Evolutionary conservation across 345 rosid species (phyloP).

Genomic region (Erodium maritimum): DNA sequence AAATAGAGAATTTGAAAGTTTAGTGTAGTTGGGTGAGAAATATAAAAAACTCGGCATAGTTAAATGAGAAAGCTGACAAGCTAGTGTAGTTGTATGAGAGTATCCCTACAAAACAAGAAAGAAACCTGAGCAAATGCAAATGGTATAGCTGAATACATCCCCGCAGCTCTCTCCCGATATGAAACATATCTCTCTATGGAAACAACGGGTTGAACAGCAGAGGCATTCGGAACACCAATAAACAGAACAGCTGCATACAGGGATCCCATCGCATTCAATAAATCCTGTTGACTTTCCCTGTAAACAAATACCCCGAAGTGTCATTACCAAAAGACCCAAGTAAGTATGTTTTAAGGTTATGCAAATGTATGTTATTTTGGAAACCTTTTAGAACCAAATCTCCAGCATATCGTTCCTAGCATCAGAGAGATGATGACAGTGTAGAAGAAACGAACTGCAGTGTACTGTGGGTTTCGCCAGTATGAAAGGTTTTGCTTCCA

Average conservation of each 20-base stretch:
- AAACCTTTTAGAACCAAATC: conserved; percentile 75
- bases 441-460: conserved; percentile 95
- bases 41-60: no score
- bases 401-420: conserved; percentile 98
- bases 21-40: no score
- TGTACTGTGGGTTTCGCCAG: conserved; percentile 94
- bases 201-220: conserved; percentile 95
- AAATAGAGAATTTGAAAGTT: no score
- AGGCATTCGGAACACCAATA: conserved; percentile 81
- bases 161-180: conserved; percentile 89
- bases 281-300: conserved; percentile 76
- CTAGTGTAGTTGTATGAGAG: no score
- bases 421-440: conserved; percentile 78
- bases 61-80: no score
- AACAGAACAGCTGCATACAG: conserved; percentile 84
- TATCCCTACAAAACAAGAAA: background rate
- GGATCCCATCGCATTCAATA: conserved; percentile 92
- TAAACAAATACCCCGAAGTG: background rate
- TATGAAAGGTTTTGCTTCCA: conserved; percentile 96
- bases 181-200: conserved; percentile 91
- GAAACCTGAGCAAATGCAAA: conserved; percentile 92
- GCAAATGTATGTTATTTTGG: background rate
- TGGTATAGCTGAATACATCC: conserved; percentile 88
- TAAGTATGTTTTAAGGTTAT: background rate
- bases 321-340: background rate